Base-by-base conservation (phyloP, 2,329 filamentous ascomycete species). In the Diaporthe ampelina region DNA sequence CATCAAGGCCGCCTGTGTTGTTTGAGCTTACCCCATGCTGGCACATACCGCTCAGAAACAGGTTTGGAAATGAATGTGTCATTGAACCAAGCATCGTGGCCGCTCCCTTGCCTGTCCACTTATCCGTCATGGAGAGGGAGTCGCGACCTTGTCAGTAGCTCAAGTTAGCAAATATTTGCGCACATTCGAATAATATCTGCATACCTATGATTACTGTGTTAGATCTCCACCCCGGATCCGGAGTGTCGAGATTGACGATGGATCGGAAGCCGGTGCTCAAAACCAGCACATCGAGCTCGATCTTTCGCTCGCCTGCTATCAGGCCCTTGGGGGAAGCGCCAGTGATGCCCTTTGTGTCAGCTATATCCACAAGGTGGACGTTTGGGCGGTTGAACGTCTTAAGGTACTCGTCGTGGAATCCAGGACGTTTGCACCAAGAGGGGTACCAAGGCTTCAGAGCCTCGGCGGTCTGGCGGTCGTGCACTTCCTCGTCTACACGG, bases 361-460 rank as follows among this genome's bases (percentile, higher is more conserved):
- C 88, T 45, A 50, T 65, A 76, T 90, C 86, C 5, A 90, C 79
- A 0, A 90, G 83, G 2, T 80, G 81, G 2, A 90, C 87, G 73
- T 88, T 87, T 0, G 80, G 76, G 19, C 75, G 79, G 76, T 90
- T 90, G 84, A 90, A 90, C 0, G 83, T 77, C 0, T 79, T 74
- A 0, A 89, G 82, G 72, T 86, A 89, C 10, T 85, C 83, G 73
- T 89, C 85, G 76, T 88, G 86, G 78, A 89, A 89, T 68, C 81
- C 83, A 0, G 88, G 88, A 0, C 88, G 83, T 76, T 90, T 90
- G 80, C 88, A 90, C 82, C 85, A 88, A 1, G 80, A 80, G 1
- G 83, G 82, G 78, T 89, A 89, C 86, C 86, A 89, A 0, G 87
- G 82, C 76, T 88, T 86, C 13, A 89, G 80, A 0, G 76, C 80